Conservation (phyloP, 306 rosid genomes). For the Glycyrrhiza uralensis region DNA sequence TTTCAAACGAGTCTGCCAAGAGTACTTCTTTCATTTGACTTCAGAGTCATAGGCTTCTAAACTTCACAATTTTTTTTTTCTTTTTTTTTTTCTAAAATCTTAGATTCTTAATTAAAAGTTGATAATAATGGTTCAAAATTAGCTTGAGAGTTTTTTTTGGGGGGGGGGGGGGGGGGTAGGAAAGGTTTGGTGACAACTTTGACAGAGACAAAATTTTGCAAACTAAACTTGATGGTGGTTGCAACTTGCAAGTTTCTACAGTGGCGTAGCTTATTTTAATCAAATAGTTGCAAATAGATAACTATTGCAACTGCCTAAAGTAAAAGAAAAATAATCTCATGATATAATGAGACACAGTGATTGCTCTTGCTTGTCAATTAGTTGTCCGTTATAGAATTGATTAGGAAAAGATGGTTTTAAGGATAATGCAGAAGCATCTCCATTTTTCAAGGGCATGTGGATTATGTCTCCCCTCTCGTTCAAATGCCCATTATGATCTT, state of each 20-base stretch:
- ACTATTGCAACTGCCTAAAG: background rate
- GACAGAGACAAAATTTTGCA: constrained; percentile 5
- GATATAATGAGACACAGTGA: constrained; percentile 13
- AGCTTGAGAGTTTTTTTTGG: too few species aligned
- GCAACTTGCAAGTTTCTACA: constrained; percentile 18
- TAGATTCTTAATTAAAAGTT: too few species aligned
- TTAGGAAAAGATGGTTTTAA: constrained; percentile 39
- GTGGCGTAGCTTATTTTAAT: constrained; percentile 4
- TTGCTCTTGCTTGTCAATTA: constrained; percentile 54
- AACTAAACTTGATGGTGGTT: constrained; percentile 5
- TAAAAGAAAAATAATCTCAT: background rate
- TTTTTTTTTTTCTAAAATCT: too few species aligned
- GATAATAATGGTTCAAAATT: too few species aligned
- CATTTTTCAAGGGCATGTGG: constrained; percentile 62
- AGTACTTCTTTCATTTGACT: too few species aligned
- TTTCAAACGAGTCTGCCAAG: too few species aligned
- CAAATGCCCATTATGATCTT: constrained; percentile 45
- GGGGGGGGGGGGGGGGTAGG: too few species aligned
- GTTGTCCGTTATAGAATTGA: constrained; percentile 38
- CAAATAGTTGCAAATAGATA: background rate
- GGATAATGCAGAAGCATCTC: constrained; percentile 44
- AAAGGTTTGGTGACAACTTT: constrained; percentile 18
- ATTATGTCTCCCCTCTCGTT: constrained; percentile 66
- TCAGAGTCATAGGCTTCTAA: too few species aligned
- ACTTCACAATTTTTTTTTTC: too few species aligned